Evolutionary conservation across 2,329 filamentous ascomycete species (phyloP).

Genomic region (Simplicillium aogashimaense): DNA sequence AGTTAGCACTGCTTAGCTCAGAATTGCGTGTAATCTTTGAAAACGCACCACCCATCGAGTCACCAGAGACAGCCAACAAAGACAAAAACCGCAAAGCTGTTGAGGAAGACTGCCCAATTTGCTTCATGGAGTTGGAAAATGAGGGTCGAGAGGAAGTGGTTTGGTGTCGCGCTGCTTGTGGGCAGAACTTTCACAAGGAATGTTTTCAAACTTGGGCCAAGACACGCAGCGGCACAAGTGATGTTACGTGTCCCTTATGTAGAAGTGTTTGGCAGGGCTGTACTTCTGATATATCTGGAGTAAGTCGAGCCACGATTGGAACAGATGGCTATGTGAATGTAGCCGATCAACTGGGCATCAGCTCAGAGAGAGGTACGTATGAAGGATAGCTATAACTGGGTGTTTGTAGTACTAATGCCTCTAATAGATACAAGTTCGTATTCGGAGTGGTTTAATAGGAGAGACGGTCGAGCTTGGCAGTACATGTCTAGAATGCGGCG

Average conservation of each 20-base stretch:
- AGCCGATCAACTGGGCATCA: constrained; percentile 49
- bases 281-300: constrained; percentile 26
- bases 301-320: constrained; percentile 28
- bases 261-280: constrained; percentile 45
- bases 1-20: constrained; percentile 46
- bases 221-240: constrained; percentile 17
- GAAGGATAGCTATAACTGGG: too few species aligned
- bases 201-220: constrained; percentile 46
- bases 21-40: constrained; percentile 52
- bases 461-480: too few species aligned
- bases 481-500: too few species aligned
- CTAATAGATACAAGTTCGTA: constrained; percentile 7
- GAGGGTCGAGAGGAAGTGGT: constrained; percentile 26
- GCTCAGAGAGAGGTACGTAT: constrained; percentile 34
- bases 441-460: constrained; percentile 3
- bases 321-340: constrained; percentile 54
- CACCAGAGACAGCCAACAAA: constrained; percentile 14
- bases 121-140: constrained; percentile 35
- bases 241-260: constrained; percentile 52
- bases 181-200: constrained; percentile 42
- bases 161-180: constrained; percentile 42
- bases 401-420: not conserved
- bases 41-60: constrained; percentile 39
- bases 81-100: constrained; percentile 35
- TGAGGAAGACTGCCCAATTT: constrained; percentile 48